Evolutionary conservation across 148 eudicot genomes (phyloP), one percentile per base, ranked within the genome.

Genomic region (Camellia lanceoleosa): DNA sequence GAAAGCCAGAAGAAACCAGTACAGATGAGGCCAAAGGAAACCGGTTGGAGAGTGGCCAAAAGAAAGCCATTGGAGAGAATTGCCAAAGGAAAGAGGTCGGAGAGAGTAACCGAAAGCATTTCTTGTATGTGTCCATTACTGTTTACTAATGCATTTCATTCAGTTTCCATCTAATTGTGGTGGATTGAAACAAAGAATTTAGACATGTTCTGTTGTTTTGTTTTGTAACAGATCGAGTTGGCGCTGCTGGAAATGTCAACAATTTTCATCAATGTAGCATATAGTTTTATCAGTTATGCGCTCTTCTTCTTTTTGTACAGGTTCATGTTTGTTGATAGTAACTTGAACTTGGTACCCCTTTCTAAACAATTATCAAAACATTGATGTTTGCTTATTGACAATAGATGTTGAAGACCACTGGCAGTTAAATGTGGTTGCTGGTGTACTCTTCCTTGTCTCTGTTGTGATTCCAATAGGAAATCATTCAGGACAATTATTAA

Each of bases 1-100:
- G 82, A 62, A 42, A 43, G 44, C 46, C 60, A 79, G 76, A 61
- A 61, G 51, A 79, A 72, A 62, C 76, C 77, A 61, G 58, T 43
- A 30, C 68, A 73, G 56, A 67, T 55, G 82, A 71, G 76, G 76
- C 49, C 62, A 7, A 72, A 44, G 30, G 59, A 62, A 59, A 46
- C 11, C 20, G 56, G 77, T 23, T 61, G 63, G 19, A 77, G 19
- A 8, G 49, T 10, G 38, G 44, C 46, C 60, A 79, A 70, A 61
- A 61, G 51, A 79, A 72, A 62, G 70, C 77, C 47, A 46, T 43
- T 30, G 38, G 38, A 30, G 59, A 73, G 56, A 67, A 77, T 62
- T 71, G 76, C 60, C 62, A 7, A 72, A 44, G 30, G 59, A 62
- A 59, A 46, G 19, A 19, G 56, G 77, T 23, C 47, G 63, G 19